Conservation (phyloP, 2,329 filamentous ascomycete genomes). For the Talaromyces sp. region DNA sequence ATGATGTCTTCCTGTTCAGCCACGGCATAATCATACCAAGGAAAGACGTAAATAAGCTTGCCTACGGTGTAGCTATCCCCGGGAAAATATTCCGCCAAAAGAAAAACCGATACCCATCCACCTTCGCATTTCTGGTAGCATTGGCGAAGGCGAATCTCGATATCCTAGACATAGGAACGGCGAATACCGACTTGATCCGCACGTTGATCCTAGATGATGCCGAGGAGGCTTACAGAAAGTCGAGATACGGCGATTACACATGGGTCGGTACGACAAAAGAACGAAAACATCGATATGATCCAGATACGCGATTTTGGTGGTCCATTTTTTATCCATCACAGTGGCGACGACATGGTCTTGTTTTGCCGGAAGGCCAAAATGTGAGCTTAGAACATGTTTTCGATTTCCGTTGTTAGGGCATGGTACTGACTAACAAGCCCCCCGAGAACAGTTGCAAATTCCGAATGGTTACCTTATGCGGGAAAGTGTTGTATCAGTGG, state of each 20-base stretch:
- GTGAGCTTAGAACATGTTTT: background rate
- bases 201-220: slow-evolving; percentile 8
- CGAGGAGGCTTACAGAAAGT: background rate
- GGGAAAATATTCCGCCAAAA: slow-evolving; percentile 6
- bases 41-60: background rate
- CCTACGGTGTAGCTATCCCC: background rate
- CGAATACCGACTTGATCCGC: background rate
- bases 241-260: background rate
- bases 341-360: slow-evolving; percentile 11
- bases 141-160: background rate
- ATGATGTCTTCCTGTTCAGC: slow-evolving; percentile 4
- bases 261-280: slow-evolving; percentile 3
- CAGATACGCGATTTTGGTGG: slow-evolving; percentile 6
- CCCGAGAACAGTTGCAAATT: slow-evolving; percentile 9
- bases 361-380: slow-evolving; percentile 1
- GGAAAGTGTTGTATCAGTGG: slow-evolving; percentile 5
- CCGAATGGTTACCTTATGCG: slow-evolving; percentile 5
- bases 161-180: background rate
- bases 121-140: background rate
- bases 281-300: slow-evolving; percentile 8
- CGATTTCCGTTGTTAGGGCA: too few relatives aligned
- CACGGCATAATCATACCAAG: slow-evolving; percentile 1
- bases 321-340: slow-evolving; percentile 1
- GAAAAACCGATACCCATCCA: slow-evolving; percentile 1
- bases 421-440: background rate